Base-by-base conservation (phyloP, 345 rosid species). In the Eucalyptus albens region DNA sequence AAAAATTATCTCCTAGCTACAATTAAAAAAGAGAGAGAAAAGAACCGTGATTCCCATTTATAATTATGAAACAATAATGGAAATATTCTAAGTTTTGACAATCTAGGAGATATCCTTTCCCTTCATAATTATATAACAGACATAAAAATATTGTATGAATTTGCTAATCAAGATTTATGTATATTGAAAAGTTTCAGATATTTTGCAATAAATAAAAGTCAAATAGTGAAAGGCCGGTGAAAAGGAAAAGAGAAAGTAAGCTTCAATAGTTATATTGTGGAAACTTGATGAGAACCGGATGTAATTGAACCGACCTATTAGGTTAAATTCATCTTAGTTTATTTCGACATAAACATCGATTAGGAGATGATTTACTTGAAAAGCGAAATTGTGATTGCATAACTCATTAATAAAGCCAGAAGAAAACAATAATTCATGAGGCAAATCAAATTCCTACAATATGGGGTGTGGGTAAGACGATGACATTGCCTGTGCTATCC, bases 21-120 rank as follows among this genome's bases (percentile, higher is more conserved):
- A 29, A 62, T 13, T 11, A 3, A 12, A 12, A 27, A 60, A 11
- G n/a, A 6, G 6, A 60, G 0, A 3, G 2, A 29, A 12, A 62
- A 62, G 72, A n/a, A 65, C 72, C 1, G 37, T 15, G 69, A 62
- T 62, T 62, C 31, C 19, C 37, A 19, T 29, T 15, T 65, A n/a
- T 15, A 65, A n/a, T 65, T 65, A 65, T n/a, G 31, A 65, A 65
- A n/a, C 10, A 65, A 4, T n/a, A n/a, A 14, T 65, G 16, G 21
- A 65, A 65, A 65, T n/a, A 65, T 65, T n/a, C 21, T 65, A 8
- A n/a, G 21, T 65, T 65, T 65, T 65, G 21, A 8, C 40, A 65
- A 65, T 65, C 77, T n/a, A n/a, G 33, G 21, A 65, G 40, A n/a
- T n/a, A 65, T n/a, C 37, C 21, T 27, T 62, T 62, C 69, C 69